Conservation (phyloP, 2,329 filamentous ascomycete species). For the Curvularia spicifera region DNA sequence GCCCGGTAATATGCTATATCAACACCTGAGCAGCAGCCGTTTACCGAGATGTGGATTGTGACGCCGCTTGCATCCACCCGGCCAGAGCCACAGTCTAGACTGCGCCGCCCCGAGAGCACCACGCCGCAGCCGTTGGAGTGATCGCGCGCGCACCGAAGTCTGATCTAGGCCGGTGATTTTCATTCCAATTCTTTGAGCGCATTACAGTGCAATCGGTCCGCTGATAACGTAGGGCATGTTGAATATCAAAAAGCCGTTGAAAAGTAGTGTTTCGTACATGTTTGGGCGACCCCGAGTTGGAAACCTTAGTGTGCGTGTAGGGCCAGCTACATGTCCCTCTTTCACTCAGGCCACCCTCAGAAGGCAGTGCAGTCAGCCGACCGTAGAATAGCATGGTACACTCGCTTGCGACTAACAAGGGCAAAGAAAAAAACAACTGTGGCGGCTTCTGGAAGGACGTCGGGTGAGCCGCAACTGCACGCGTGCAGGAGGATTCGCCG, state of each 20-base stretch:
- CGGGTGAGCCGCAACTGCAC: constrained; percentile 22
- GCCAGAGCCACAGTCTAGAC: constrained; percentile 21
- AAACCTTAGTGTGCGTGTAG: neutral
- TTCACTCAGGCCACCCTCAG: constrained; percentile 4
- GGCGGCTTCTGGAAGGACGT: constrained; percentile 41
- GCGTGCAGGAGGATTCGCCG: constrained; percentile 19
- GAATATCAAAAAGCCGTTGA: constrained; percentile 40
- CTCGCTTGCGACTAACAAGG: neutral
- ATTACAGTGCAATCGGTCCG: constrained; percentile 29
- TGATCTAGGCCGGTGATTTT: constrained; percentile 27
- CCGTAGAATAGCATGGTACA: constrained; percentile 13
- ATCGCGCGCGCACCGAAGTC: constrained; percentile 19
- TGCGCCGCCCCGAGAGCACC: constrained; percentile 24
- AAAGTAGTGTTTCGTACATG: constrained; percentile 6
- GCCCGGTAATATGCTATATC: constrained; percentile 28
- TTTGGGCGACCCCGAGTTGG: constrained; percentile 9
- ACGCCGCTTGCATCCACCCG: constrained; percentile 22
- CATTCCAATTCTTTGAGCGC: constrained; percentile 25
- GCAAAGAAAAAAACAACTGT: constrained; percentile 26
- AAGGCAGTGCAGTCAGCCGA: constrained; percentile 2
- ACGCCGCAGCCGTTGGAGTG: constrained; percentile 28
- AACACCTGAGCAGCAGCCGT: constrained; percentile 17
- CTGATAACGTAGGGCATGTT: constrained; percentile 10
- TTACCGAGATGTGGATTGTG: constrained; percentile 24
- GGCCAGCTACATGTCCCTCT: neutral